Base-by-base conservation (phyloP, 805 yeast genomes). In the Metschnikowia picachoensis region DNA sequence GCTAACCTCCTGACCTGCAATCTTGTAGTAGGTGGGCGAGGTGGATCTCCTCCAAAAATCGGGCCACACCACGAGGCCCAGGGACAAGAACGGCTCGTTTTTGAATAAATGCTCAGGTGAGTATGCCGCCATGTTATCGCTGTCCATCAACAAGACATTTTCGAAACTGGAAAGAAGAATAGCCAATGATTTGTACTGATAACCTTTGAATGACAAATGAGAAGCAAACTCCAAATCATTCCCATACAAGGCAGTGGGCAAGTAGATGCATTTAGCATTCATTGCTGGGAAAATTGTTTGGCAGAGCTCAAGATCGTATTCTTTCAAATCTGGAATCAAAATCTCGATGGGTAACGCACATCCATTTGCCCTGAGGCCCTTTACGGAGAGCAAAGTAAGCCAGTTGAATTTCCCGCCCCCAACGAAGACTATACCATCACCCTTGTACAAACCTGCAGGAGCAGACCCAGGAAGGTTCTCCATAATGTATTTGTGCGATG, bases 11-110 rank as follows among this genome's bases (percentile, higher is more conserved):
- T 80, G 68, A 2, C 80, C 86, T 0, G 87, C 87, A 52, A 88
- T 80, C 29, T 79, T 77, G 63, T 85, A 88, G 57, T 77, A 84
- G 33, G 67, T 67, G 6, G 96, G 95, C 1, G 87, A 78, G 1
- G 91, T 86, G 8, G 91, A 81, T 53, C 96, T 75, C 62, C 83
- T 78, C 96, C 96, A 88, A 62, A 82, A 88, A 64, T 88, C 96
- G 1, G 95, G 95, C 92, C 95, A 88, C 2, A 82, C 71, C 30
- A 84, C 73, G 61, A 84, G 62, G 3, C 87, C 85, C 33, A 66
- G 62, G 12, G 66, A 60, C 28, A 48, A 71, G 64, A 77, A 87
- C 1, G 87, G 82, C 37, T 80, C 79, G 11, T 68, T 64, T 4
- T 66, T 67, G 60, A 88, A 85, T 17, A 87, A 60, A 15, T 63